These are phyloP conservation scores for Mycena kentingensis DNA, from an alignment of 768 basidiomycete species.

Conservation along the genomic window DNA sequence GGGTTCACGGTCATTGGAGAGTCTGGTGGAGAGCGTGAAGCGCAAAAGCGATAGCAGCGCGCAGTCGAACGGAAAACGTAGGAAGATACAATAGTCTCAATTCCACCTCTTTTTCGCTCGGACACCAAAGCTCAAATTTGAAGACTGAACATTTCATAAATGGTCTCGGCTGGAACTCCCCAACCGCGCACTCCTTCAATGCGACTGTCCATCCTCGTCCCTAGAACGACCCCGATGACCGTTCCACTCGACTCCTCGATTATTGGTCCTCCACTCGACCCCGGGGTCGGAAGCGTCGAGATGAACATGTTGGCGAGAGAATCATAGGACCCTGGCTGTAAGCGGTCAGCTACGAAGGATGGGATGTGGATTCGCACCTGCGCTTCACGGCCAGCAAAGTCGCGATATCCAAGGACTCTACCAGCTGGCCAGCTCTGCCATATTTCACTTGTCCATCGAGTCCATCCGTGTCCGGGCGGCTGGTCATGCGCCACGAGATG, in stretches of 20 bases:
- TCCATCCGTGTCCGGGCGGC: slow-evolving; percentile 44
- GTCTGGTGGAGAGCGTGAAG: slow-evolving; percentile 85
- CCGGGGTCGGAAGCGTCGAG: slow-evolving; percentile 55
- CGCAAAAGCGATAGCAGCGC: slow-evolving; percentile 64
- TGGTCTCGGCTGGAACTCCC: slow-evolving; percentile 63
- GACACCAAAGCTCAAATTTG: slow-evolving; percentile 38
- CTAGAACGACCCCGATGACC: slow-evolving; percentile 65
- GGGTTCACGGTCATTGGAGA: slow-evolving; percentile 49
- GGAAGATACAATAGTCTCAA: too few species aligned
- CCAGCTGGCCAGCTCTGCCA: slow-evolving; percentile 58
- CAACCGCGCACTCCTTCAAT: slow-evolving; percentile 59
- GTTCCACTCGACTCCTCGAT: slow-evolving; percentile 61
- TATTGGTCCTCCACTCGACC: slow-evolving; percentile 73
- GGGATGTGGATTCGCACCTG: slow-evolving; percentile 38
- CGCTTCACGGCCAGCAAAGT: slow-evolving; percentile 58
- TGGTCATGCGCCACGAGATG: slow-evolving; percentile 54
- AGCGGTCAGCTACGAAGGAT: not conserved
- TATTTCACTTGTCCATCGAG: slow-evolving; percentile 53
- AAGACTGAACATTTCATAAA: slow-evolving; percentile 65
- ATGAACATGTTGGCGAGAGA: slow-evolving; percentile 59
- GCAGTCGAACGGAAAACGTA: slow-evolving; percentile 44
- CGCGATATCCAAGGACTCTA: slow-evolving; percentile 57
- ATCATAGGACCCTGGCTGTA: slow-evolving; percentile 70
- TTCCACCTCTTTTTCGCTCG: too few species aligned
- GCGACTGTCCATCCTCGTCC: slow-evolving; percentile 57